Base-by-base conservation (phyloP, 352 stramenopile genomes). In the Phytophthora tubulina region DNA sequence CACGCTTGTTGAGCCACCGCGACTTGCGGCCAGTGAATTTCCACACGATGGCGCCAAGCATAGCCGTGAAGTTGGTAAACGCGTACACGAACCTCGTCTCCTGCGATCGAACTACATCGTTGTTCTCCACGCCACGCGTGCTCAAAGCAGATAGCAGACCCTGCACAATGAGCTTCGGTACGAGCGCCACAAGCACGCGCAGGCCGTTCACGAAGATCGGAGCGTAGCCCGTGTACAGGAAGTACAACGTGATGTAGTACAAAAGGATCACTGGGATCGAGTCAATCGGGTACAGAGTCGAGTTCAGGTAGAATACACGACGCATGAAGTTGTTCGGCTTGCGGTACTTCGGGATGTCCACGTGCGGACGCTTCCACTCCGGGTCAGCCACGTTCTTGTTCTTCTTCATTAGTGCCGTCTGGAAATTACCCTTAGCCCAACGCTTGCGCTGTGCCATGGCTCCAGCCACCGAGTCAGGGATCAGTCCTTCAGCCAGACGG, bases 231-330 rank as follows among this genome's bases (percentile, higher is more conserved):
- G 85, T 93, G 84, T 91, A 95, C 59, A 95, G 66, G 73, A 95
- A 95, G 84, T 94, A 96, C 27, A 93, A 69, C 53, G 88, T 90
- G 60, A 94, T 84, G 82, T 94, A 96, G 84, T 93, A 96, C 72
- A 96, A 76, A 50, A 94, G 66, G 35, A 96, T 87, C 10, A 88
- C 82, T 33, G 86, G 73, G 54, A 96, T 82, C 55, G 88, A 93
- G 60, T 85, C 83, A 51, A 96, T 73, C 33, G 88, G 88, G 72
- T 93, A 94, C 63, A 96, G 75, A 17, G 85, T 94, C 72, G 76
- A 79, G 81, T 96, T 96, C 41, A 94, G 69, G 78, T 94, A 96
- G 71, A 96, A 94, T 38, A 96, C 82, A 57, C 81, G 82, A 31
- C 88, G 88, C 86, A 96, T 94, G 63, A 93, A 93, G 69, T 84